phyloP scores from a whole-genome alignment of 768 basidiomycete genomes.

The Tricholoma hemisulphureum region DNA sequence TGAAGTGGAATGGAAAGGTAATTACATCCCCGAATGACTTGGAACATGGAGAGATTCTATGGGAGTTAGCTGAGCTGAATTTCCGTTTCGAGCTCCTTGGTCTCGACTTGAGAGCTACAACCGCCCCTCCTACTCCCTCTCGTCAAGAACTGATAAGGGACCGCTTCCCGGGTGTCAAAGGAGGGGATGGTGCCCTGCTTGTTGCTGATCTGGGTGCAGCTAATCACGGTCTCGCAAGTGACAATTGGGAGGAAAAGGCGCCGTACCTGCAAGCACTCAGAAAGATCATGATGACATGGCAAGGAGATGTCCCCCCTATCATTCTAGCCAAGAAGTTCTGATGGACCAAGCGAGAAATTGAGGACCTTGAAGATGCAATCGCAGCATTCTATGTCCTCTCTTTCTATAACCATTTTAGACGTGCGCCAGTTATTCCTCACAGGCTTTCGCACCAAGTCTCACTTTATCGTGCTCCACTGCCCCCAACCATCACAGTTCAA shows the following conservation, averaged over 20 bases:
- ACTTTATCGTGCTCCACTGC: background rate
- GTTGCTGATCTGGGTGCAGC: slow-evolving; percentile 2
- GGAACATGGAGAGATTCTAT: no score
- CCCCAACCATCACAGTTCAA: no score
- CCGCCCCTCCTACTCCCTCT: no score
- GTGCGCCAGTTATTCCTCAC: slow-evolving; percentile 6
- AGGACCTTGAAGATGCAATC: slow-evolving; percentile 2
- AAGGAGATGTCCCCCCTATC: background rate
- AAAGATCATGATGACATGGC: slow-evolving; percentile 5
- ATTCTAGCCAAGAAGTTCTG: background rate
- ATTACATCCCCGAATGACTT: no score
- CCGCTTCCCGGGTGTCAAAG: background rate
- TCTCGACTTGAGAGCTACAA: no score
- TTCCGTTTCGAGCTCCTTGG: no score
- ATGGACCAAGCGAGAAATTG: background rate
- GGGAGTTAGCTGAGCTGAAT: no score
- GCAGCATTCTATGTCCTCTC: slow-evolving; percentile 6
- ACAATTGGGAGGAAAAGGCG: background rate
- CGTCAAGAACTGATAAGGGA: background rate
- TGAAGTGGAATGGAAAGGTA: no score
- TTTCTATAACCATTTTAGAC: slow-evolving; percentile 12
- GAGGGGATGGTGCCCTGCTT: slow-evolving; percentile 1
- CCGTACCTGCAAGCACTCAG: slow-evolving; percentile 3
- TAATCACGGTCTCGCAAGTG: slow-evolving; percentile 9
- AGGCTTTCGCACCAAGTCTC: slow-evolving; percentile 2